Conservation (phyloP, 768 basidiomycete genomes). For the Xerocomus spinulosus region DNA sequence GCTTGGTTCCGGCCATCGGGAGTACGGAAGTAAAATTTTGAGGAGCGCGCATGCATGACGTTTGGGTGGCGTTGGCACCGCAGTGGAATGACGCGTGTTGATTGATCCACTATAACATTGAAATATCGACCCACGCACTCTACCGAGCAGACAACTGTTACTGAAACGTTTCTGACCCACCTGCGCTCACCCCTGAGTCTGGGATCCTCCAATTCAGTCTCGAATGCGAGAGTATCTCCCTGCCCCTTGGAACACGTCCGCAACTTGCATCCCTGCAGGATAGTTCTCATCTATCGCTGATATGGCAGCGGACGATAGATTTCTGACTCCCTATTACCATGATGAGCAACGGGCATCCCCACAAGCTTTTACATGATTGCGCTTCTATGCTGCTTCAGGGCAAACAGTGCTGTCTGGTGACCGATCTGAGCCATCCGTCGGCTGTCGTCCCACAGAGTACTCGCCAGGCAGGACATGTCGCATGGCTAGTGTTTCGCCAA, state of each 20-base stretch:
- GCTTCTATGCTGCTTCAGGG: slow-evolving; percentile 9
- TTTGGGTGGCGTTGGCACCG: slow-evolving; percentile 6
- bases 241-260: slow-evolving; percentile 15
- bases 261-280: slow-evolving; percentile 8
- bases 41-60: neutral
- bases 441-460: too few relatives aligned
- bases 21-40: neutral
- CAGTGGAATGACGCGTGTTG: slow-evolving; percentile 2
- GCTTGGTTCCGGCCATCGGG: neutral
- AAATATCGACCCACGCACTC: slow-evolving; percentile 13
- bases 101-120: slow-evolving; percentile 9
- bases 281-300: slow-evolving; percentile 3
- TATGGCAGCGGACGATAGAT: slow-evolving; percentile 8
- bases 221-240: slow-evolving; percentile 16
- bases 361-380: neutral
- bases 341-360: neutral
- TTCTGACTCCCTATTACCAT: neutral
- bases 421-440: too few relatives aligned
- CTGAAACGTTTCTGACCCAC: slow-evolving; percentile 28
- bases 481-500: neutral
- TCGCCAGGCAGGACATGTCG: neutral
- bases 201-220: slow-evolving; percentile 23
- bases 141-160: slow-evolving; percentile 6
- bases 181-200: slow-evolving; percentile 19
- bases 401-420: neutral